Evolutionary conservation across 208 protist species (phyloP), one percentile per base, ranked within the genome.

Genomic region (Trypanosoma cruzi): DNA sequence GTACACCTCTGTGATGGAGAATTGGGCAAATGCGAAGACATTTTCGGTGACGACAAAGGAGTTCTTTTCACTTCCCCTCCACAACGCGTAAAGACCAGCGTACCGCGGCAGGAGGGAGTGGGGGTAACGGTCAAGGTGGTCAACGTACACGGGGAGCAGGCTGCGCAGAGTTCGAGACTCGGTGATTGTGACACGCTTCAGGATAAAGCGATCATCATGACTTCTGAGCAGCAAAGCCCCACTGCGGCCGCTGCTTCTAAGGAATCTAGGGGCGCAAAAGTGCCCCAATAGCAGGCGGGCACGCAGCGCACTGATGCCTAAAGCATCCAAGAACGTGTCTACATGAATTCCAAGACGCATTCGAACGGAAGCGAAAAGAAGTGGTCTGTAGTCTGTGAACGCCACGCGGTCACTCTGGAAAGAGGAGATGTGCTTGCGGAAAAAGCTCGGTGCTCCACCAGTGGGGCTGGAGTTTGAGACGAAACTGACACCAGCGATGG

Each of bases 181-280:
- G 20, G 54, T 29, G 7, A 58, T 69, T 10, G 79, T 63, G 14
- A 90, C 67, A 14, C 69, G 72, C 37, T 90, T 90, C 37, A 90
- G 22, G 10, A 90, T 71, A 64, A 81, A 88, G 61, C 68, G 58
- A 32, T 67, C 50, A 61, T 90, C 82, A 37, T 69, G 36, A 10
- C 62, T 71, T 24, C 77, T 68, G 76, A 83, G 88, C 37, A 90
- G 88, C 5, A 90, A 60, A 18, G 71, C 71, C 7, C 85, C 85
- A 48, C 81, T 88, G 26, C 79, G 71, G 26, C 84, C 77, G 13
- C 81, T 76, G 50, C 59, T 75, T 44, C 53, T 48, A 14, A 82
- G 56, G 53, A 74, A 40, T 22, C 64, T 18, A 16, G 72, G 73
- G 50, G 67, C 42, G 58, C 48, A 59, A 14, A 79, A 37, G 13